Evolutionary conservation across 2,329 filamentous ascomycete species (phyloP), one percentile per base, ranked within the genome.

Genomic region (Pseudofabraea citricarpa): DNA sequence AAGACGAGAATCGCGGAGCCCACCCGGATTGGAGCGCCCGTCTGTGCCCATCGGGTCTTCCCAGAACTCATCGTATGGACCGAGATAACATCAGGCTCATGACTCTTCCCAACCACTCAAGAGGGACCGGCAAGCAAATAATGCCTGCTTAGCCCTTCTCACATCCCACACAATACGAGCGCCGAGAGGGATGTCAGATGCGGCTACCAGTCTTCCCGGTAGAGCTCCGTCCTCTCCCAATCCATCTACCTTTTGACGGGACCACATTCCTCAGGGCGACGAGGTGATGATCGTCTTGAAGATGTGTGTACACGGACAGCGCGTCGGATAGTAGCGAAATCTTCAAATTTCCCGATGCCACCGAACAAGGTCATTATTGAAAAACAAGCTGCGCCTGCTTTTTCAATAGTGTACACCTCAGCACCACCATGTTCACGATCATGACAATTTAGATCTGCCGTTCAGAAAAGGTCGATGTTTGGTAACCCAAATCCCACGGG

Each of bases 311-410:
- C 29, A 32, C 29, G 29, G 29, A 32, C 29, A 18, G 19, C 29
- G 15, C 19, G n/a, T n/a, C n/a, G n/a, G n/a, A n/a, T n/a, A n/a
- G n/a, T n/a, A n/a, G n/a, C n/a, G n/a, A n/a, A n/a, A n/a, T 18
- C 29, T 15, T n/a, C 19, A 37, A 20, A n/a, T 22, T 5, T 22
- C 18, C 19, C 10, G 35, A 22, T 37, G 5, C n/a, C 7, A 20
- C n/a, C 15, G 33, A 20, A 36, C 33, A 22, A 36, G 33, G 33
- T 15, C 33, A 37, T 22, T n/a, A 37, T 37, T 36, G 33, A 36
- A 36, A 36, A n/a, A 6, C n/a, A n/a, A 6, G 29, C 29, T 18
- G 29, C 29, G 19, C 9, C 13, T 12, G 29, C n/a, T n/a, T n/a
- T n/a, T n/a, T n/a, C n/a, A n/a, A n/a, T n/a, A n/a, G n/a, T n/a